Percentiles rank a stretch among this genome's conserved stretches.
Evolutionary conservation across 257 asterid genomes (phyloP).

Genomic region (Catharanthus roseus): DNA sequence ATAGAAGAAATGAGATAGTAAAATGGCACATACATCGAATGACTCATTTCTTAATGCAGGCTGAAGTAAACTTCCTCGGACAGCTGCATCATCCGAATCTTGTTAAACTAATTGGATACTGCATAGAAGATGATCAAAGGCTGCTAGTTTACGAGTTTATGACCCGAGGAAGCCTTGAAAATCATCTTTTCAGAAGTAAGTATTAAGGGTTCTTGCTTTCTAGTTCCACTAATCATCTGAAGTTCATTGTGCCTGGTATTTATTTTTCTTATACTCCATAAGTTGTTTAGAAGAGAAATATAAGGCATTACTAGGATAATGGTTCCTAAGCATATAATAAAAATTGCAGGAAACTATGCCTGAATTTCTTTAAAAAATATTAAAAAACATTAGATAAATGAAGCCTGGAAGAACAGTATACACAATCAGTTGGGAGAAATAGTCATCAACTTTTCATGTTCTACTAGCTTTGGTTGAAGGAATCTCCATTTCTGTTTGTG

Average conservation of each 20-base stretch:
- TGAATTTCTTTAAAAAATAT: background rate
- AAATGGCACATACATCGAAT: constrained; percentile 14
- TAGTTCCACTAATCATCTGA: background rate
- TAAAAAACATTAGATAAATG: background rate
- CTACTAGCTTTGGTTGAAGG: background rate
- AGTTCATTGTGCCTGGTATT: background rate
- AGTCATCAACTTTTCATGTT: background rate
- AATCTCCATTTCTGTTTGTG: background rate
- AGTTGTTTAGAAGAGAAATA: background rate
- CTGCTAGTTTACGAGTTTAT: constrained; percentile 89
- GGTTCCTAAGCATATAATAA: background rate
- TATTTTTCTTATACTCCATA: background rate
- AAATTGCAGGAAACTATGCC: background rate
- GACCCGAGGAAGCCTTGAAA: constrained; percentile 97
- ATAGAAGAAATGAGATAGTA: constrained; percentile 14
- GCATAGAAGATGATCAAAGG: constrained; percentile 93
- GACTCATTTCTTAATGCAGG: constrained; percentile 48
- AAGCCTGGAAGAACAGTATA: background rate
- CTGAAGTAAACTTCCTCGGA: constrained; percentile 91
- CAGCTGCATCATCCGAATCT: constrained; percentile 94
- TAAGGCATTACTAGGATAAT: background rate
- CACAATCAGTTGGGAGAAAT: background rate
- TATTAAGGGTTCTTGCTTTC: constrained; percentile 5
- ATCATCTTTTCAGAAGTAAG: constrained; percentile 93
- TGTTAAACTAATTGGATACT: constrained; percentile 82